phyloP scores from a whole-genome alignment of 768 basidiomycete genomes.

The Agrocybe chaxingu region DNA sequence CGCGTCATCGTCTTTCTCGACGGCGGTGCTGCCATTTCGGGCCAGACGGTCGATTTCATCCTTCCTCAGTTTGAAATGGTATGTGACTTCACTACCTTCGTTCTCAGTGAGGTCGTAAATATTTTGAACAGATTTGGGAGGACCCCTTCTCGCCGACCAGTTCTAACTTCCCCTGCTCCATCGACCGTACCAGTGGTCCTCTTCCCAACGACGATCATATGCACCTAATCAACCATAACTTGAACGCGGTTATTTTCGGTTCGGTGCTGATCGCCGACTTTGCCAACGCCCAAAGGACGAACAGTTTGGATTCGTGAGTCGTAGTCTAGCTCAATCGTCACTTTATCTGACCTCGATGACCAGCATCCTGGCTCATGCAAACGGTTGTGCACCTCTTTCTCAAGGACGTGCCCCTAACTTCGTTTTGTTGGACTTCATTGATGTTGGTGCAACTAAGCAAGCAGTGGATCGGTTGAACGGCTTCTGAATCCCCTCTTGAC shows the following conservation, averaged over 20 bases:
- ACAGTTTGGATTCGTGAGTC: constrained; percentile 35
- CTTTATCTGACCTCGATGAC: neutral
- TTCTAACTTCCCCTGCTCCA: constrained; percentile 47
- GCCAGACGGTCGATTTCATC: constrained; percentile 40
- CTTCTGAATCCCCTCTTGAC: constrained; percentile 8
- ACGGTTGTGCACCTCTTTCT: constrained; percentile 40
- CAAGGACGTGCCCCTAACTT: constrained; percentile 47
- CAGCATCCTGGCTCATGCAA: constrained; percentile 40
- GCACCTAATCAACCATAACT: constrained; percentile 58
- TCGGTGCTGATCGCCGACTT: constrained; percentile 38
- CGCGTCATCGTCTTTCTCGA: constrained; percentile 66
- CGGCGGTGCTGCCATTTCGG: constrained; percentile 34
- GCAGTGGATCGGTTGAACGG: constrained; percentile 47
- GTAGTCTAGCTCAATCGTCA: neutral
- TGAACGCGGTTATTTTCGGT: constrained; percentile 40
- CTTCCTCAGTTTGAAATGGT: constrained; percentile 59
- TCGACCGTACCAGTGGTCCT: constrained; percentile 50
- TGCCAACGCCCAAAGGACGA: constrained; percentile 32
- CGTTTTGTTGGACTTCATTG: constrained; percentile 50
- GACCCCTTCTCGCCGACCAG: constrained; percentile 51
- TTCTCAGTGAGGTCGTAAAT: neutral
- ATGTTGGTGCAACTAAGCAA: constrained; percentile 40
- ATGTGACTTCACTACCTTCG: neutral
- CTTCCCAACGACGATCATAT: constrained; percentile 47
- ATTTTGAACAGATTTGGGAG: constrained; percentile 46